phyloP scores from a whole-genome alignment of 768 basidiomycete species.

The Tulasnella sp. region DNA sequence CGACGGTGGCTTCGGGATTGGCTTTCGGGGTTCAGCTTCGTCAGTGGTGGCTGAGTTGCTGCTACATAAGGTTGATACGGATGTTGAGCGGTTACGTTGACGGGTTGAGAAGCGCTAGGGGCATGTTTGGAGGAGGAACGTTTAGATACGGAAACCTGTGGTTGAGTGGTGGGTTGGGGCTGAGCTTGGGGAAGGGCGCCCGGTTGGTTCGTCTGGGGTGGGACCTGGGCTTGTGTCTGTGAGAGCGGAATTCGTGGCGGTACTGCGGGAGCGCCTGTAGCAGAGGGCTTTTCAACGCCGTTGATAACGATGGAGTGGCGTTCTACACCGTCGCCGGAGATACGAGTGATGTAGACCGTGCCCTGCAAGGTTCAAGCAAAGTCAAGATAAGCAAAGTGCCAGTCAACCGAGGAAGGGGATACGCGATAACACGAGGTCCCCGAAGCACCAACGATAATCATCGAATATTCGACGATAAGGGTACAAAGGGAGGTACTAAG shows the following conservation, averaged over 20 bases:
- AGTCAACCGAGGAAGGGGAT: slow-evolving; percentile 5
- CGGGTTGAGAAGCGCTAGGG: slow-evolving; percentile 11
- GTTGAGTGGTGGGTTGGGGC: not conserved
- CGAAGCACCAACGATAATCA: too few species aligned
- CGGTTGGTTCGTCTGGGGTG: not conserved
- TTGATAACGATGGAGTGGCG: slow-evolving; percentile 3
- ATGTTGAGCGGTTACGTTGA: too few species aligned
- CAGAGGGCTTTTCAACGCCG: slow-evolving; percentile 3
- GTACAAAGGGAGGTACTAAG: not conserved
- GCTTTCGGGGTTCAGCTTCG: not conserved
- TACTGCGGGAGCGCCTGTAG: slow-evolving; percentile 2
- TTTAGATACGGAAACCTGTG: not conserved
- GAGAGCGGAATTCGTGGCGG: slow-evolving; percentile 6
- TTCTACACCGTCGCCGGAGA: not conserved
- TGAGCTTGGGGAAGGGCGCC: not conserved
- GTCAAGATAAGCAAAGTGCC: too few species aligned
- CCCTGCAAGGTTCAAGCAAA: not conserved
- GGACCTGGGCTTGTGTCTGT: slow-evolving; percentile 7
- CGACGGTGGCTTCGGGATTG: not conserved
- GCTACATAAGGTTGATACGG: too few species aligned
- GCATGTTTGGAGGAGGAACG: not conserved
- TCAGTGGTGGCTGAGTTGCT: too few species aligned
- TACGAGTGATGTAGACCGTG: slow-evolving; percentile 13
- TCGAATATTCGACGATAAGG: not conserved
- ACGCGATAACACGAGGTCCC: not conserved